phyloP scores from a whole-genome alignment of 805 yeast species.

The Millerozyma acaciae region DNA sequence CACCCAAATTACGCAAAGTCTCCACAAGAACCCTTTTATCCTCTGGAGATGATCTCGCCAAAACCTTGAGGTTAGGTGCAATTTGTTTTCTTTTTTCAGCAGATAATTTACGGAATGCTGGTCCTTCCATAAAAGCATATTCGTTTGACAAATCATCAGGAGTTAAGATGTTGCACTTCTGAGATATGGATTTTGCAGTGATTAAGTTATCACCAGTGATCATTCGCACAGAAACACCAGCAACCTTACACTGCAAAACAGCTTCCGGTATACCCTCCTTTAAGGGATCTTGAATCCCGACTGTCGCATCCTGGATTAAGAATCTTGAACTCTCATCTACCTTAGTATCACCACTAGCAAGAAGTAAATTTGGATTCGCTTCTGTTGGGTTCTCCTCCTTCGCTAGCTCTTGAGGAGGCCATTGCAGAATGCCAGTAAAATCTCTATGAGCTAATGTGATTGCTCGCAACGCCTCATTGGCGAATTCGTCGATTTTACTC shows the following conservation, averaged over 20 bases:
- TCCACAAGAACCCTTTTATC: conserved; percentile 88
- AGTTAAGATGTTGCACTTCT: conserved; percentile 73
- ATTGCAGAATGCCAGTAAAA: conserved; percentile 40
- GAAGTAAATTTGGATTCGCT: conserved; percentile 25
- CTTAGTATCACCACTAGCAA: conserved; percentile 18
- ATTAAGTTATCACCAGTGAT: conserved; percentile 94
- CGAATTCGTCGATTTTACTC: conserved; percentile 49
- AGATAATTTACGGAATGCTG: conserved; percentile 68
- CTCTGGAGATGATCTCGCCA: conserved; percentile 95
- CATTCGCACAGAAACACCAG: conserved; percentile 96
- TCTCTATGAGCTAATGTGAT: conserved; percentile 84
- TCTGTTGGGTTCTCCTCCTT: conserved; percentile 15
- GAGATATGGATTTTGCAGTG: conserved; percentile 90
- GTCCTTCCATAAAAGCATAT: conserved; percentile 85
- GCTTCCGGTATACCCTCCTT: conserved; percentile 89
- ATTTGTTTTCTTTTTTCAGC: conserved; percentile 51
- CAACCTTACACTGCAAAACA: conserved; percentile 76
- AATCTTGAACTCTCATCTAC: conserved; percentile 20
- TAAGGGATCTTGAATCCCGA: conserved; percentile 94
- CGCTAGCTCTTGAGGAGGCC: conserved; percentile 65
- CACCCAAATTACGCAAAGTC: conserved; percentile 72
- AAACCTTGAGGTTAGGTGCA: conserved; percentile 74
- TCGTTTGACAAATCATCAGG: conserved; percentile 50
- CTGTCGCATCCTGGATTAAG: conserved; percentile 63
- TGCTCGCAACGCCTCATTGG: conserved; percentile 80